These are phyloP conservation scores for Leptographium radiaticola DNA, from an alignment of 2,329 filamentous ascomycete species.

Conservation along the genomic window DNA sequence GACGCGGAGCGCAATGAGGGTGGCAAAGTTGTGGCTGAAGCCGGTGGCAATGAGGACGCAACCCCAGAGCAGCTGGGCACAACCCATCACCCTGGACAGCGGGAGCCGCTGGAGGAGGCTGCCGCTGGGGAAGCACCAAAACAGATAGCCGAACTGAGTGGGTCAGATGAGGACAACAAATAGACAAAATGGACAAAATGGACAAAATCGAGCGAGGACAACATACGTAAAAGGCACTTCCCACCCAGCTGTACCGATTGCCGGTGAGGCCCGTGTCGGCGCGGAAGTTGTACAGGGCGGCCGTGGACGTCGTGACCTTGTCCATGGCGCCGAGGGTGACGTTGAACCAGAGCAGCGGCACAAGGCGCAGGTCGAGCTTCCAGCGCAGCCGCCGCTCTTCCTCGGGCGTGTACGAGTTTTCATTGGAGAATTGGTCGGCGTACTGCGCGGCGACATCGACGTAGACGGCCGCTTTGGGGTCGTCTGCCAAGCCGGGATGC, in stretches of 20 bases:
- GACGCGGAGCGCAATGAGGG: constrained; percentile 16
- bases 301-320: constrained; percentile 19
- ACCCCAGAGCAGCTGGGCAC: constrained; percentile 16
- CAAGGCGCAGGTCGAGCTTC: constrained; percentile 27
- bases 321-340: constrained; percentile 17
- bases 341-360: constrained; percentile 25
- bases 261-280: constrained; percentile 14
- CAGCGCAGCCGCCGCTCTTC: constrained; percentile 19
- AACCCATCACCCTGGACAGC: constrained; percentile 20
- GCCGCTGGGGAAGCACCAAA: constrained; percentile 20
- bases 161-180: background rate
- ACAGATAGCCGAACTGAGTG: constrained; percentile 20
- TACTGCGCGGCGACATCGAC: constrained; percentile 2
- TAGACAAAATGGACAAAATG: too few relatives aligned
- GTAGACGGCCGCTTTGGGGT: background rate
- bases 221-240: constrained; percentile 15
- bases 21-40: constrained; percentile 16
- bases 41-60: constrained; percentile 16
- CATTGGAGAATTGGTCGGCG: constrained; percentile 9
- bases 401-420: constrained; percentile 16
- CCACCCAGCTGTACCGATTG: constrained; percentile 16
- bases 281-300: constrained; percentile 16
- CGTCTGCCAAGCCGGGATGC: background rate
- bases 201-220: too few relatives aligned
- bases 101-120: constrained; percentile 20